Base-by-base conservation (phyloP, 805 yeast species). In the Novakomyces olei region DNA sequence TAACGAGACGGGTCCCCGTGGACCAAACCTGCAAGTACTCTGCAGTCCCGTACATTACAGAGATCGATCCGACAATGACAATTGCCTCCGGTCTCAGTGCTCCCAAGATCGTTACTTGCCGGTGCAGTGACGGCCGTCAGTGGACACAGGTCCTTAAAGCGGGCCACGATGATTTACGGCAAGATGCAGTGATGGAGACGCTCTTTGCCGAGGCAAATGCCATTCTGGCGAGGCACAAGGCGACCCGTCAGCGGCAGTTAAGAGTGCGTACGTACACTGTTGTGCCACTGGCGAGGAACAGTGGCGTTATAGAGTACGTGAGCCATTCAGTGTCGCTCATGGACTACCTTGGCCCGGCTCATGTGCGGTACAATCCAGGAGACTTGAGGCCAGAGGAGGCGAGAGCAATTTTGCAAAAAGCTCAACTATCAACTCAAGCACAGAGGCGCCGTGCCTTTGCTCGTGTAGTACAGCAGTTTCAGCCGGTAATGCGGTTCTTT, bases 121-220 rank as follows among this genome's bases (percentile, higher is more conserved):
- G 30, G 0, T 50, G 72, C 10, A 59, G 71, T 0, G 63, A 69
- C 44, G 96, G 96, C 0, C 39, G 50, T 0, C 44, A 36, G 0
- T 72, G 67, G 37, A 67, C 59, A 35, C 62, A 74, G 46, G 55
- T 88, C 14, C 54, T 83, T 41, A 88, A 88, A 47, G 79, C 79
- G 17, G 81, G 92, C 4, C 64, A 78, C 6, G 98, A 88, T 53
- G 98, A 88, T 52, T 55, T 88, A 33, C 58, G 96, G 33, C 98
- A 91, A 52, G 99, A 88, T 53, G 77, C 92, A 0, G 79, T 88
- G 36, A 91, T 88, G 98, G 91, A 85, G 49, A 96, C 88, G 48
- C 96, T 85, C 1, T 88, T 91, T 50, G 74, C 65, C 15, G 78
- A 81, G 44, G 93, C 81, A 10, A 81, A 83, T 45, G 51, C 58